phyloP scores from a whole-genome alignment of 2,329 filamentous ascomycete genomes.

The Tolypocladium pustulatum region DNA sequence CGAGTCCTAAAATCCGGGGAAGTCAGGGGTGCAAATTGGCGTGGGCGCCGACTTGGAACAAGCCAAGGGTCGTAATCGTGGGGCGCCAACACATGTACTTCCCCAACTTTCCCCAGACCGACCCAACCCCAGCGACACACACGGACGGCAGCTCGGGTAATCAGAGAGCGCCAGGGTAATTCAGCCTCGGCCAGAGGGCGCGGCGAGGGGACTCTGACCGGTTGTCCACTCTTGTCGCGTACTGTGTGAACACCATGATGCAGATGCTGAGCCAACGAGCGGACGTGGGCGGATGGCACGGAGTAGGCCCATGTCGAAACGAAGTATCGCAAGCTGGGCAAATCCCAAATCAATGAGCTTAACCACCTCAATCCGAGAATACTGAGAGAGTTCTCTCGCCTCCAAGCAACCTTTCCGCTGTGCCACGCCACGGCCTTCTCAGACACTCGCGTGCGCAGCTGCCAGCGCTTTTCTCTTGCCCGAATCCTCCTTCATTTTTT shows the following conservation, averaged over 20 bases:
- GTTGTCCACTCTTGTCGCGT: neutral
- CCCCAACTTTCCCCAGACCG: conserved; percentile 7
- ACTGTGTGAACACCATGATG: neutral
- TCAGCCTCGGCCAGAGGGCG: neutral
- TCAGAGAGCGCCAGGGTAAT: neutral
- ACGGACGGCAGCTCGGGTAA: neutral
- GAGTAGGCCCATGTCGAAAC: neutral
- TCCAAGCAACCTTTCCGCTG: neutral
- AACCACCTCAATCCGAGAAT: neutral
- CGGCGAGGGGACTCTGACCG: neutral
- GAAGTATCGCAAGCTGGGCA: neutral
- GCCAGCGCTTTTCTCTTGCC: neutral
- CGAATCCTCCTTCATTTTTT: neutral
- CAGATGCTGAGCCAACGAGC: neutral
- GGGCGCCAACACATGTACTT: conserved; percentile 7
- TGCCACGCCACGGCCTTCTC: neutral
- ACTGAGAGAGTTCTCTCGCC: neutral
- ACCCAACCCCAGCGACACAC: neutral
- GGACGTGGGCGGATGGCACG: neutral
- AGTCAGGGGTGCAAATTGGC: conserved; percentile 19
- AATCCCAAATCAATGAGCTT: neutral
- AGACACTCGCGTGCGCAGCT: neutral
- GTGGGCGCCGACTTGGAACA: conserved; percentile 13
- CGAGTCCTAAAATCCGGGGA: conserved; percentile 19
- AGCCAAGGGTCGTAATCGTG: conserved; percentile 12